These are phyloP conservation scores for Micromonas commoda DNA, from an alignment of 139 green algal genomes.

Conservation along the genomic window DNA sequence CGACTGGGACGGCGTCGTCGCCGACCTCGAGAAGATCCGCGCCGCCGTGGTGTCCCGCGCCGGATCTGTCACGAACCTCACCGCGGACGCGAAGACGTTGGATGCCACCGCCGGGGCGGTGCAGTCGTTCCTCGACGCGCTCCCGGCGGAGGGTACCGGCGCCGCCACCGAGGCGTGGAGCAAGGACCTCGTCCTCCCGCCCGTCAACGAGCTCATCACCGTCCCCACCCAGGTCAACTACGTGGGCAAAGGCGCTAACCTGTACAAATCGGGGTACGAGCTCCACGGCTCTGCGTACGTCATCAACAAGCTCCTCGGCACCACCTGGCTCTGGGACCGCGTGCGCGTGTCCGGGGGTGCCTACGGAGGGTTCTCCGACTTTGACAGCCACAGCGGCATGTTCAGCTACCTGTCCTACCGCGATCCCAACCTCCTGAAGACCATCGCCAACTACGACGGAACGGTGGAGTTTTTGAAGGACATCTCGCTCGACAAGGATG, in stretches of 20 bases:
- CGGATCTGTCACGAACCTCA: constrained; percentile 89
- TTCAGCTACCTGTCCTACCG: constrained; percentile 90
- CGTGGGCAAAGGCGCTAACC: constrained; percentile 93
- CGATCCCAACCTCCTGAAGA: constrained; percentile 94
- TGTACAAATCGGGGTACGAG: constrained; percentile 94
- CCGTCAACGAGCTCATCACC: constrained; percentile 76
- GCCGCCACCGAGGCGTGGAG: constrained; percentile 44
- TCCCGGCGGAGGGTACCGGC: constrained; percentile 50
- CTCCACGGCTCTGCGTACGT: constrained; percentile 80
- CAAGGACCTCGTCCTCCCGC: constrained; percentile 37
- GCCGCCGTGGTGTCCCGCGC: constrained; percentile 62
- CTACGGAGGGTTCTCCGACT: constrained; percentile 95
- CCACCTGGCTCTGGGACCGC: constrained; percentile 96
- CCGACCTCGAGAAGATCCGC: constrained; percentile 54
- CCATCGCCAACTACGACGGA: constrained; percentile 81
- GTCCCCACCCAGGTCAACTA: constrained; percentile 99
- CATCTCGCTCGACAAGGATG: constrained; percentile 69
- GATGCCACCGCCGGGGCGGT: constrained; percentile 47
- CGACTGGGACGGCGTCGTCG: constrained; percentile 79
- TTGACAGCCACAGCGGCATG: constrained; percentile 85
- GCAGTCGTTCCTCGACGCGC: constrained; percentile 62
- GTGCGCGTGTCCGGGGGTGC: constrained; percentile 88
- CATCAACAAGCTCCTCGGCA: constrained; percentile 91
- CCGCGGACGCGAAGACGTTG: constrained; percentile 75
- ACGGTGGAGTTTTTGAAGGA: constrained; percentile 70